A percentile compares a stretch with the other conserved stretches of the same genome.
Evolutionary conservation across 108 stramenopile species (phyloP).

Genomic region (Hondaea fermentalgiana): DNA sequence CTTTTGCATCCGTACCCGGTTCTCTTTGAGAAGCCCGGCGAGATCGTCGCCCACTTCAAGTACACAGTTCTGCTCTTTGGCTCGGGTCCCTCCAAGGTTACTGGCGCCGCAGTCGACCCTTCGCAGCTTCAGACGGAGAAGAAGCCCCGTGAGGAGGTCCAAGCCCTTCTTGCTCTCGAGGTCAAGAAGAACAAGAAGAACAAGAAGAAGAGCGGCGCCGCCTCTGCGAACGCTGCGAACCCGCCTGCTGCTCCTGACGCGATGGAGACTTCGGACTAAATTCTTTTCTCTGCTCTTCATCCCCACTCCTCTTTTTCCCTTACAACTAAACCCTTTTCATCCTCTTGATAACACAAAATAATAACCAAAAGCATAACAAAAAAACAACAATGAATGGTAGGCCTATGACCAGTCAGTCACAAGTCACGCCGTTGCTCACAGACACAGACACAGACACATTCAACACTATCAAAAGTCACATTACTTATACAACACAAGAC

Average conservation of each 20-base stretch:
- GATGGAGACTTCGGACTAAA: neutral
- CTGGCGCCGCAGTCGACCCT: constrained; percentile 60
- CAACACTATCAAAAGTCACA: too few relatives aligned
- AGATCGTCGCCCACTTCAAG: constrained; percentile 89
- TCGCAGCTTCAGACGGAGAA: constrained; percentile 74
- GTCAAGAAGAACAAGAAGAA: constrained; percentile 31
- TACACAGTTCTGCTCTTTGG: constrained; percentile 89
- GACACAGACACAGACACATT: too few relatives aligned
- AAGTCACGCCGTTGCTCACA: too few relatives aligned
- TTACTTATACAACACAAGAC: too few relatives aligned
- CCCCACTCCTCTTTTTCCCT: neutral
- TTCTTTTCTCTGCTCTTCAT: neutral
- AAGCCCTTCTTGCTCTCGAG: constrained; percentile 37
- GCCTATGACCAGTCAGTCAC: too few relatives aligned
- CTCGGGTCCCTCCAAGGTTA: constrained; percentile 76
- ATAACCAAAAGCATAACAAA: too few relatives aligned
- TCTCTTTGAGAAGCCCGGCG: constrained; percentile 71
- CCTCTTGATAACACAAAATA: neutral
- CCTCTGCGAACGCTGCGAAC: neutral
- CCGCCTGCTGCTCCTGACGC: neutral
- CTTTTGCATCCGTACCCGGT: constrained; percentile 86
- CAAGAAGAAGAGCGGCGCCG: constrained; percentile 22
- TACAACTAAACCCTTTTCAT: neutral
- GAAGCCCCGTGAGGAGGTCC: constrained; percentile 71
- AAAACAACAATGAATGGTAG: too few relatives aligned